Percentiles rank a stretch among this genome's conserved stretches.
Conservation (phyloP, 106 monocot species). For the Allium fistulosum region DNA sequence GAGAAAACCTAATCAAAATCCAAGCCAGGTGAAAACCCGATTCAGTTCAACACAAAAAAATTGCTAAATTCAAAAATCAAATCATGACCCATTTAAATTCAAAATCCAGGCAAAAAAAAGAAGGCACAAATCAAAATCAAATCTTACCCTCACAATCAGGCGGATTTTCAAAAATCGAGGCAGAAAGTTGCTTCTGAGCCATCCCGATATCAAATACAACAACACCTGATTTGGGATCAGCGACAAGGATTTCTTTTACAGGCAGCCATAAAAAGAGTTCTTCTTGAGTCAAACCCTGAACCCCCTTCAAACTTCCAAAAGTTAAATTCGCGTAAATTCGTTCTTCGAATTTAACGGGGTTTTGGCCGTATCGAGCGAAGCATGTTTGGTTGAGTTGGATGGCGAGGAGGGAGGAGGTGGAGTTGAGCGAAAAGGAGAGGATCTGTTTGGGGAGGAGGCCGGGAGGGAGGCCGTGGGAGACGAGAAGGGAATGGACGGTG, state of each 20-base stretch:
- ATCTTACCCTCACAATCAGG: slow-evolving; percentile 2
- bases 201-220: slow-evolving; percentile 54
- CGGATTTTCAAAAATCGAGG: slow-evolving; percentile 29
- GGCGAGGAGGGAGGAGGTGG: slow-evolving; percentile 28
- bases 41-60: neutral
- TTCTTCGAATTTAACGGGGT: slow-evolving; percentile 34
- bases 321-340: slow-evolving; percentile 44
- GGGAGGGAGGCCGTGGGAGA: slow-evolving; percentile 39
- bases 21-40: neutral
- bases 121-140: neutral
- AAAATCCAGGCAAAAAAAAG: neutral
- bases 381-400: slow-evolving; percentile 38
- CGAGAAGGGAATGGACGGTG: slow-evolving; percentile 45
- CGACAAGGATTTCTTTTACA: slow-evolving; percentile 35
- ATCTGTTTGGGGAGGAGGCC: slow-evolving; percentile 44
- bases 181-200: slow-evolving; percentile 47
- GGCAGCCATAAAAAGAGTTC: slow-evolving; percentile 70
- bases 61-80: neutral
- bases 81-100: neutral
- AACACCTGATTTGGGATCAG: slow-evolving; percentile 34
- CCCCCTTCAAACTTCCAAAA: slow-evolving; percentile 42
- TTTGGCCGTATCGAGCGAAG: slow-evolving; percentile 33
- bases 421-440: slow-evolving; percentile 33
- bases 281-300: slow-evolving; percentile 47
- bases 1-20: neutral